These are phyloP conservation scores for Metrosideros polymorpha DNA, from an alignment of 441 rosid genomes.

Conservation along the genomic window DNA sequence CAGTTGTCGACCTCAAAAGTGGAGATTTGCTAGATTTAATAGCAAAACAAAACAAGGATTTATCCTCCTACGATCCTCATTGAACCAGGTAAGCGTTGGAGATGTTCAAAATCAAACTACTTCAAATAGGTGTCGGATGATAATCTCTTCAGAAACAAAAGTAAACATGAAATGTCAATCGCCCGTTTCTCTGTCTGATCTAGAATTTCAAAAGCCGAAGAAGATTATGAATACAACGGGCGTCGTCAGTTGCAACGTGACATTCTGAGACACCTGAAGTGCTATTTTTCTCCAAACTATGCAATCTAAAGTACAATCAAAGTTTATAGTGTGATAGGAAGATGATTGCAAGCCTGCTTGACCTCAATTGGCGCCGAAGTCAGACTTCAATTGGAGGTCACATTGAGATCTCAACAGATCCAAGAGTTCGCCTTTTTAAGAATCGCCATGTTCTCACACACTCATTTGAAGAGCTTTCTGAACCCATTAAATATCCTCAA, in stretches of 20 bases:
- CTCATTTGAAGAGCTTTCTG: conserved; percentile 58
- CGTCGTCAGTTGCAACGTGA: background rate
- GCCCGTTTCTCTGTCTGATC: background rate
- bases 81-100: background rate
- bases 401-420: background rate
- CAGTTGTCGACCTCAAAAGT: background rate
- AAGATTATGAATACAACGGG: background rate
- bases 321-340: background rate
- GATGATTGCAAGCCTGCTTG: background rate
- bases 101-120: background rate
- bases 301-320: background rate
- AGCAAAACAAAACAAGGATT: background rate
- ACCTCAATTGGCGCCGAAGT: background rate
- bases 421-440: background rate
- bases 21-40: background rate
- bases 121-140: background rate
- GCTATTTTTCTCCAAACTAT: background rate
- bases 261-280: background rate
- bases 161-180: background rate
- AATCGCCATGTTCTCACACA: background rate
- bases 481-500: conserved; percentile 58
- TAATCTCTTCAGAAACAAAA: background rate
- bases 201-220: background rate
- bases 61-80: background rate
- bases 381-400: background rate